Percentiles rank a stretch among this genome's conserved stretches.
These are phyloP conservation scores for Gentiana macrophylla DNA, from an alignment of 257 asterid genomes.

Conservation along the genomic window DNA sequence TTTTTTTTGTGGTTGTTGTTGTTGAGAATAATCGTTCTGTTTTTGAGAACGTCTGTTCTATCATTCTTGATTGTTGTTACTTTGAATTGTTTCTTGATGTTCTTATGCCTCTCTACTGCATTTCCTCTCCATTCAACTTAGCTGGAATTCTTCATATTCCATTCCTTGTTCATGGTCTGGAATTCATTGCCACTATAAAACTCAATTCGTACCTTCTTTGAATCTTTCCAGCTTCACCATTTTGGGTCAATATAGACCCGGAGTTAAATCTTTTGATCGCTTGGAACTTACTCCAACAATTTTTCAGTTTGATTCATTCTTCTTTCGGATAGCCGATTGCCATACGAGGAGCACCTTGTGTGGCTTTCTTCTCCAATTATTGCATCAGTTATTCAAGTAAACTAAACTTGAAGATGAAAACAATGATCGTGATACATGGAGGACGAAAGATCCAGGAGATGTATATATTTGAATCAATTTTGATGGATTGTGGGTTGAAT, in stretches of 20 bases:
- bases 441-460: too few relatives aligned
- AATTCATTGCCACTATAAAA: constrained; percentile 27
- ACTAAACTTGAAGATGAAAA: too few relatives aligned
- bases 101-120: constrained; percentile 16
- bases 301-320: constrained; percentile 46
- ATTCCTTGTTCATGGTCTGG: constrained; percentile 61
- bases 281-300: constrained; percentile 20
- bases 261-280: constrained; percentile 32
- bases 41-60: too few relatives aligned
- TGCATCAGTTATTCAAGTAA: too few relatives aligned
- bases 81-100: constrained; percentile 16
- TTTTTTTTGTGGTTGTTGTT: too few relatives aligned
- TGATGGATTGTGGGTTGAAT: too few relatives aligned
- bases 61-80: constrained; percentile 15
- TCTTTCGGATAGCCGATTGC: constrained; percentile 34
- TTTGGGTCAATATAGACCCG: constrained; percentile 48
- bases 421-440: too few relatives aligned
- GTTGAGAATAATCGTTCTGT: too few relatives aligned
- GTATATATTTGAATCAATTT: too few relatives aligned
- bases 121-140: constrained; percentile 26
- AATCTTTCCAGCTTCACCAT: constrained; percentile 29
- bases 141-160: constrained; percentile 60
- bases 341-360: too few relatives aligned
- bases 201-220: constrained; percentile 18
- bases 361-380: too few relatives aligned